Conservation (phyloP, 2,329 filamentous ascomycete species). For the Aspergillus aculeatinus region DNA sequence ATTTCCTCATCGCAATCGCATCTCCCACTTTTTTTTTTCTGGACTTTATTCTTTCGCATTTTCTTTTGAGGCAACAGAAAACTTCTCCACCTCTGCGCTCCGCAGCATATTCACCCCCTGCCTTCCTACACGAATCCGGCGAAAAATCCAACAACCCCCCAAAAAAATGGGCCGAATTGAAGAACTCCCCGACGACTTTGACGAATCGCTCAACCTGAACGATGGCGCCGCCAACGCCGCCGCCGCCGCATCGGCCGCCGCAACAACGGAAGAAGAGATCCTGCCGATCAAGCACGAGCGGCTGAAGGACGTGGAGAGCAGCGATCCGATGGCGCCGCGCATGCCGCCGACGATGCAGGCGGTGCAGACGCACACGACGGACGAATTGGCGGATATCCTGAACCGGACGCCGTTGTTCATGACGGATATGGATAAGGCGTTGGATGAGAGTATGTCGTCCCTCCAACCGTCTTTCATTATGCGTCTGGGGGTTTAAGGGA, state of each 20-base stretch:
- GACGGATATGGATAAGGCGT: constrained; percentile 73
- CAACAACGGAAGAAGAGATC: constrained; percentile 25
- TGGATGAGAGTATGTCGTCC: constrained; percentile 49
- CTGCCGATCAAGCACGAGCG: constrained; percentile 42
- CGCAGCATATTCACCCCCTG: no score
- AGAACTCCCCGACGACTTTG: constrained; percentile 53
- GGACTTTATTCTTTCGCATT: no score
- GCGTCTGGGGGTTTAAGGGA: neutral
- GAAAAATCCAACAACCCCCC: neutral
- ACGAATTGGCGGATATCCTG: constrained; percentile 63
- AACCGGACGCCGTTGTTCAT: constrained; percentile 86
- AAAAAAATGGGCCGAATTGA: constrained; percentile 52
- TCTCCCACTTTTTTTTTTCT: neutral
- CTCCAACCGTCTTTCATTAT: constrained; percentile 1
- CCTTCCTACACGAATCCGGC: no score
- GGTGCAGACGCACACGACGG: constrained; percentile 55
- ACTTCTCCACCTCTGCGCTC: no score
- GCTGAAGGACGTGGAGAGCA: constrained; percentile 30
- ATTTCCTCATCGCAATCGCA: constrained; percentile 8
- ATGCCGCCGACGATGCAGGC: constrained; percentile 61
- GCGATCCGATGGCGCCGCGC: constrained; percentile 38
- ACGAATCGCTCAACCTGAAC: constrained; percentile 48
- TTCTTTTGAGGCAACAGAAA: no score
- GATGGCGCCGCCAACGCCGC: neutral
- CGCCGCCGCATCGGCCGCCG: neutral